Evolutionary conservation across 2,329 filamentous ascomycete species (phyloP).

Genomic region (Gremmenia infestans): DNA sequence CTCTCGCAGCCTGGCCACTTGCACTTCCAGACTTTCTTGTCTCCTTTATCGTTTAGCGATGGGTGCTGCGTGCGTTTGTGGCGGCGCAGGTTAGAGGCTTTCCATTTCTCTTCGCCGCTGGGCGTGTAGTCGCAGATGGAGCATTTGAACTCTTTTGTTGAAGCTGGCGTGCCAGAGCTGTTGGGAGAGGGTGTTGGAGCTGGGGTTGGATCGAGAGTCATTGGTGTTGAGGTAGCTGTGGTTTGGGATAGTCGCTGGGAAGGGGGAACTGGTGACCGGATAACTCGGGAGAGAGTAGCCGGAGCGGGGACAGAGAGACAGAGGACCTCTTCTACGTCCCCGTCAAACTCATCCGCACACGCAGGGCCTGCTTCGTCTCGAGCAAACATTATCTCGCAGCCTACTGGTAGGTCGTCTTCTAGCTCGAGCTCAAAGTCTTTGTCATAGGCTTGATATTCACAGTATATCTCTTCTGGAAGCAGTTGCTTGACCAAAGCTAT

Average conservation of each 20-base stretch:
- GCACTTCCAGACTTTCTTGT: constrained; percentile 15
- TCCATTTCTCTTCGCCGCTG: constrained; percentile 25
- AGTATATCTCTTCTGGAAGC: constrained; percentile 18
- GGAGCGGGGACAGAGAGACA: background rate
- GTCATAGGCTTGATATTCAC: constrained; percentile 8
- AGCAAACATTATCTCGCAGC: background rate
- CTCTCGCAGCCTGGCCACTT: constrained; percentile 16
- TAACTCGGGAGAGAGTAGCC: background rate
- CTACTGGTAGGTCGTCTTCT: constrained; percentile 4
- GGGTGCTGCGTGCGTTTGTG: constrained; percentile 24
- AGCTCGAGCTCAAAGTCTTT: constrained; percentile 1
- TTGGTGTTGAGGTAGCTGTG: background rate
- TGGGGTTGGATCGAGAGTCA: background rate
- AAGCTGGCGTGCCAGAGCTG: background rate
- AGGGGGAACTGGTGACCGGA: background rate
- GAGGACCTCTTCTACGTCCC: constrained; percentile 1
- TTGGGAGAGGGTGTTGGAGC: background rate
- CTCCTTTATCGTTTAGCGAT: background rate
- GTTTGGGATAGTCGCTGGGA: background rate
- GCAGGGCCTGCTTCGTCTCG: background rate
- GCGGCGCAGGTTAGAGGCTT: constrained; percentile 23
- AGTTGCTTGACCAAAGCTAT: constrained; percentile 18
- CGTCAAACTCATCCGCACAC: background rate
- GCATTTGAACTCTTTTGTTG: constrained; percentile 8
- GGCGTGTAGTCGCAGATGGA: constrained; percentile 19